Conservation (phyloP, 1,284 basidiomycete species). For the Inonotus obliquus region DNA sequence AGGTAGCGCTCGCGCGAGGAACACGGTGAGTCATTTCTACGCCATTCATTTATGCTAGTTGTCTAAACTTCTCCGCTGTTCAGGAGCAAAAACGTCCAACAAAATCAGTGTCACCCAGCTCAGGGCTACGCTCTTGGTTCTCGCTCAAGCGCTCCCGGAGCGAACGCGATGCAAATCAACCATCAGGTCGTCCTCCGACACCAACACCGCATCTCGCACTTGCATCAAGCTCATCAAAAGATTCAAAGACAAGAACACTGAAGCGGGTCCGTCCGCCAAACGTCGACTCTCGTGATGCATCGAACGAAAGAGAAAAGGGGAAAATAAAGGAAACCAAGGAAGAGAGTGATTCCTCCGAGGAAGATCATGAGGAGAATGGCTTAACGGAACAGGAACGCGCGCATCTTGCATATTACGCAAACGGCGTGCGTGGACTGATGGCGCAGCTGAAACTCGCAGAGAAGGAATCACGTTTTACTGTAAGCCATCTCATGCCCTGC, state of each 20-base stretch:
- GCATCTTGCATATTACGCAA: background rate
- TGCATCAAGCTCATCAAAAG: background rate
- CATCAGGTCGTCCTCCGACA: background rate
- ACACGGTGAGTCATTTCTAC: background rate
- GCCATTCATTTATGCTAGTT: background rate
- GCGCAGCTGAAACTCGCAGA: slow-evolving; percentile 2
- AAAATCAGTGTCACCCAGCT: background rate
- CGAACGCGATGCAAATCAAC: background rate
- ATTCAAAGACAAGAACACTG: background rate
- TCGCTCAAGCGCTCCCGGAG: background rate
- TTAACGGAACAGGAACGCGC: background rate
- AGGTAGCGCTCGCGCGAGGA: background rate
- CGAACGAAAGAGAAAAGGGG: background rate
- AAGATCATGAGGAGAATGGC: background rate
- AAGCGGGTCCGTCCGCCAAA: background rate
- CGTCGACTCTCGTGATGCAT: background rate
- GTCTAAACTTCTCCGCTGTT: background rate
- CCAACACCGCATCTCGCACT: background rate
- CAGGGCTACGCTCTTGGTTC: background rate
- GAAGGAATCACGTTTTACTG: background rate
- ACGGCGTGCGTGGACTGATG: slow-evolving; percentile 3
- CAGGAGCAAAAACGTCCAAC: background rate
- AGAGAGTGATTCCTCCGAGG: background rate
- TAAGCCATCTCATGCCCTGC: background rate
- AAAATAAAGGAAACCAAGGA: background rate